phyloP scores from a whole-genome alignment of 129 eudicot genomes.

The Centrapalus pauciflorus region DNA sequence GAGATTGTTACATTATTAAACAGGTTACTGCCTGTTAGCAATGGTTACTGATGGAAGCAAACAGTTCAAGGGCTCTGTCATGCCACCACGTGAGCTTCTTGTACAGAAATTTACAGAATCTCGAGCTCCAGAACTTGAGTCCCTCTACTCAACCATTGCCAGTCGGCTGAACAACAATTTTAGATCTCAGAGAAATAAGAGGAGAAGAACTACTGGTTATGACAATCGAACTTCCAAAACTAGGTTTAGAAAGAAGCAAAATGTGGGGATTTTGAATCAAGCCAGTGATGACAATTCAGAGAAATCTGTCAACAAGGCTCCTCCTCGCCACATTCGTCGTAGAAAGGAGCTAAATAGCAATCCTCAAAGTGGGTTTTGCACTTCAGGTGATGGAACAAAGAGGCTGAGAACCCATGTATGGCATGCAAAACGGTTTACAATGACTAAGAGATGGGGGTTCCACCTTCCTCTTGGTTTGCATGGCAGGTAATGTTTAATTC shows the following conservation, averaged over 20 bases:
- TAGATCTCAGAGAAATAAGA: slow-evolving; percentile 65
- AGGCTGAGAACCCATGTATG: slow-evolving; percentile 89
- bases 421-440: slow-evolving; percentile 85
- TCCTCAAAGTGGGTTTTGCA: slow-evolving; percentile 48
- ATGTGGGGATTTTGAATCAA: slow-evolving; percentile 8
- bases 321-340: slow-evolving; percentile 67
- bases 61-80: slow-evolving; percentile 13
- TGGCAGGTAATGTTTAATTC: slow-evolving; percentile 52
- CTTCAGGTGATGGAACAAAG: slow-evolving; percentile 79
- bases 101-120: slow-evolving; percentile 70
- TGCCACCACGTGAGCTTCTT: slow-evolving; percentile 51
- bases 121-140: slow-evolving; percentile 75
- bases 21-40: slow-evolving; percentile 1
- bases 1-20: background rate
- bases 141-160: slow-evolving; percentile 67
- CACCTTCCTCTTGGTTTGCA: slow-evolving; percentile 79
- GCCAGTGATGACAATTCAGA: slow-evolving; percentile 7
- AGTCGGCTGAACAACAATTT: slow-evolving; percentile 54
- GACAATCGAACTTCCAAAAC: slow-evolving; percentile 52
- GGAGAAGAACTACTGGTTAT: slow-evolving; percentile 61
- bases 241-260: slow-evolving; percentile 44
- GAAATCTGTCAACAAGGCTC: slow-evolving; percentile 22
- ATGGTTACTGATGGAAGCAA: slow-evolving; percentile 40
- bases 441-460: slow-evolving; percentile 83
- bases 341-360: slow-evolving; percentile 60